Base-by-base conservation (phyloP, 768 basidiomycete genomes). In the Tricholoma furcatifolium region DNA sequence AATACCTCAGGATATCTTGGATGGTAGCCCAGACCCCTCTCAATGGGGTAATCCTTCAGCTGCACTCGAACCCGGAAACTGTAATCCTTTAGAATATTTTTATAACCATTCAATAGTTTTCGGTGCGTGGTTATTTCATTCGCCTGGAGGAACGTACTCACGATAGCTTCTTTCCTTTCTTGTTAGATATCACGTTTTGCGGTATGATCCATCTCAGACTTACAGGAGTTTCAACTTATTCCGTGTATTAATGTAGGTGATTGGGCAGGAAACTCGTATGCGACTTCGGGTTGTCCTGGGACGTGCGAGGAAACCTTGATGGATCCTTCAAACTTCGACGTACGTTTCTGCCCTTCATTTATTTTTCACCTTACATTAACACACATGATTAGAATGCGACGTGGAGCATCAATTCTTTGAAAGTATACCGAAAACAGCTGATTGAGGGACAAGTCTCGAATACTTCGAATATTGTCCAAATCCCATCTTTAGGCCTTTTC, bases 211-310 rank as follows among this genome's bases (percentile, higher is more conserved):
- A 7, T 31, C 52, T 50, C 50, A 17, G 47, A 20, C 46, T 40
- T n/a, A 4, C 6, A 40, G 11, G n/a, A 15, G 35, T 34, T 39
- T 32, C 4, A 6, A 21, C 60, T 43, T 15, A 53, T 17, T 40
- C 11, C 14, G 12, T 21, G 23, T 14, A 20, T 7, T 49, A 38
- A 46, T 56, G 11, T 44, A 88, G 86, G 85, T 59, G 88, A 90
- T 68, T 91, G 89, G 90, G 90, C 90, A 14, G 89, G 88, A 23
- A 89, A 90, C 64, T 84, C 86, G 4, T 91, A 91, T 60, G 77
- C 81, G 4, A 86, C 86, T 9, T 84, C 78, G 2, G 79, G 79
- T 17, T 91, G 90, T 59, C 87, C 89, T 5, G 90, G 88, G 36
- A 85, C 87, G 27, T 92, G 90, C 60, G 62, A 75, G 17, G 76